phyloP scores from a whole-genome alignment of 2,329 filamentous ascomycete species.

The Elsinoe ampelina region DNA sequence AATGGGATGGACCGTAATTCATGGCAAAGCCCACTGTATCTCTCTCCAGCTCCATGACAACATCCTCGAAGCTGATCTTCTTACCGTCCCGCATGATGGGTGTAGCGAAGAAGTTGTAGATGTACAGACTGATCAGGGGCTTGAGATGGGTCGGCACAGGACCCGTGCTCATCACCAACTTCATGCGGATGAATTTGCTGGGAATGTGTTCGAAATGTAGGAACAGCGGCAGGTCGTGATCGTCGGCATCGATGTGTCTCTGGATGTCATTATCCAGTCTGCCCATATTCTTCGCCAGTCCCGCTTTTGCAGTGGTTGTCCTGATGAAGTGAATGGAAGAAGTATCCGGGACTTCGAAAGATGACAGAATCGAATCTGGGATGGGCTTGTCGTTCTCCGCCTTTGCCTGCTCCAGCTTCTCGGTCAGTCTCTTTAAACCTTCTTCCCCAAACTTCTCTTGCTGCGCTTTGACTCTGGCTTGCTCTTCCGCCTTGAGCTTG shows the following conservation, averaged over 20 bases:
- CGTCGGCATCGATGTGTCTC: conserved; percentile 61
- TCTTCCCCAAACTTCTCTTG: conserved; percentile 72
- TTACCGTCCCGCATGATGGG: conserved; percentile 70
- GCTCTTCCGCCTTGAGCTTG: conserved; percentile 72
- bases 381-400: conserved; percentile 82
- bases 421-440: conserved; percentile 63
- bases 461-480: conserved; percentile 66
- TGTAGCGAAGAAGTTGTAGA: conserved; percentile 89
- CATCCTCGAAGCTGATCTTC: conserved; percentile 76
- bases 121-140: conserved; percentile 74
- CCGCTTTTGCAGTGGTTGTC: conserved; percentile 74
- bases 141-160: conserved; percentile 71
- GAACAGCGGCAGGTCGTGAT: conserved; percentile 62
- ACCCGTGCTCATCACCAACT: conserved; percentile 68
- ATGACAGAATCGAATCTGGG: conserved; percentile 67
- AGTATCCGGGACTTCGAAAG: conserved; percentile 72
- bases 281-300: conserved; percentile 64
- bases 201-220: conserved; percentile 95
- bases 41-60: conserved; percentile 81
- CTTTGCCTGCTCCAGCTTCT: conserved; percentile 74
- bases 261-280: conserved; percentile 61
- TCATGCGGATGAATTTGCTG: conserved; percentile 84
- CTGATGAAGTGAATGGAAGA: conserved; percentile 94
- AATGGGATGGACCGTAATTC: conserved; percentile 61
- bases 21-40: conserved; percentile 82